Base-by-base conservation (phyloP, 495 filamentous ascomycete species). In the Penicillium mononematosum region DNA sequence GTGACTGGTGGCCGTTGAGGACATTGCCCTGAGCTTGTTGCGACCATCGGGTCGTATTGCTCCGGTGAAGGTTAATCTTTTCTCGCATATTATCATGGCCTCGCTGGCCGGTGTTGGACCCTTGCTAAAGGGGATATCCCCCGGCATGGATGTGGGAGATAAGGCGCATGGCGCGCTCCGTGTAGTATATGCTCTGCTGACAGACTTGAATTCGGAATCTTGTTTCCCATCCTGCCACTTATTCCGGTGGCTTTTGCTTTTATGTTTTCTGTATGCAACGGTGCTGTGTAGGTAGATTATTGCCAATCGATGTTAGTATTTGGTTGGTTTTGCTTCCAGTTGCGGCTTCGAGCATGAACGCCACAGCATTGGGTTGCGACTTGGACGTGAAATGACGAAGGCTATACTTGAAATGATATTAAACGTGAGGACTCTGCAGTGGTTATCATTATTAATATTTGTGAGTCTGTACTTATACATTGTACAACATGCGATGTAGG, bases 1-100 rank as follows among this genome's bases (percentile, higher is more conserved):
- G 38, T 51, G 49, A 51, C 34, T 41, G 14, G 47, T 41, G 14
- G 47, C 29, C 9, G 9, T 48, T 46, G 45, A 46, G 2, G 2
- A 32, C 4, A 49, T 34, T 46, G 45, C 2, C 12, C 16, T 25
- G 24, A 31, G 36, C 50, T 52, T 42, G n/a, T 50, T 34, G 10
- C 20, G 19, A 20, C 32, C 27, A 20, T 54, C 51, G 51, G 51
- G 51, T 54, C 31, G 51, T 54, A 54, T 54, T 54, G 36, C 51
- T 38, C 51, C 20, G 14, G 16, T 16, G 27, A 5, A 19, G 25
- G 49, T 41, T 41, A n/a, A 42, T 29, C n/a, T 42, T 34, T 9
- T 22, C 47, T 36, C 16, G n/a, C 12, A 16, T 36, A 16, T 19
- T 27, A 5, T 5, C 14, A 25, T 36, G 12, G 12, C 22, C 5